Evolutionary conservation across 2,329 filamentous ascomycete genomes (phyloP).

Genomic region (Botrytis sinoallii): DNA sequence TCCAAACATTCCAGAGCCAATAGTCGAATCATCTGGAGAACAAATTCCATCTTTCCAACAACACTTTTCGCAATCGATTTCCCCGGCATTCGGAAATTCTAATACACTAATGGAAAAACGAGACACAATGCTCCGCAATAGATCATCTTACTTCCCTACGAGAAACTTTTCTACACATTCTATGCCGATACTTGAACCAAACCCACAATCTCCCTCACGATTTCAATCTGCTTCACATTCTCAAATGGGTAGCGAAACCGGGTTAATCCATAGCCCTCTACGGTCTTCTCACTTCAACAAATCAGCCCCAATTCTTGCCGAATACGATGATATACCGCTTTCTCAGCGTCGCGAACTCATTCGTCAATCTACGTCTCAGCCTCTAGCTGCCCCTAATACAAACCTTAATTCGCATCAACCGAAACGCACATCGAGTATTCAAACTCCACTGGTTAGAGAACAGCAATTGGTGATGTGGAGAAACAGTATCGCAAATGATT

Average conservation of each 20-base stretch:
- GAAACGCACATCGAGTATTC: slow-evolving; percentile 45
- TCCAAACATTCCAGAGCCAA: slow-evolving; percentile 36
- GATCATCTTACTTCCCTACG: slow-evolving; percentile 24
- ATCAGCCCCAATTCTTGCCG: slow-evolving; percentile 38
- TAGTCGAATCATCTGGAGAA: slow-evolving; percentile 39
- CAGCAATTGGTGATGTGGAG: slow-evolving; percentile 65
- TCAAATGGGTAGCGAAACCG: slow-evolving; percentile 41
- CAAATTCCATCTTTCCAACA: slow-evolving; percentile 28
- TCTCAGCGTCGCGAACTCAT: slow-evolving; percentile 64
- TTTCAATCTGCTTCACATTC: not conserved
- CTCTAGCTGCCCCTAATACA: slow-evolving; percentile 27
- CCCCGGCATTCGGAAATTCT: slow-evolving; percentile 32
- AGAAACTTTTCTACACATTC: slow-evolving; percentile 14
- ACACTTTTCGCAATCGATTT: not conserved
- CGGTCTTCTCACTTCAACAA: not conserved
- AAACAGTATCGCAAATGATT: slow-evolving; percentile 60
- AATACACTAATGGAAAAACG: slow-evolving; percentile 54
- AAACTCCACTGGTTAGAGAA: slow-evolving; percentile 48
- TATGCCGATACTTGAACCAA: slow-evolving; percentile 23
- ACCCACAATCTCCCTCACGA: slow-evolving; percentile 22
- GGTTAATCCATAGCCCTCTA: slow-evolving; percentile 38
- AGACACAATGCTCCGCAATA: slow-evolving; percentile 46
- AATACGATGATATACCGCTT: slow-evolving; percentile 67
- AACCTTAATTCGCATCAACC: slow-evolving; percentile 55
- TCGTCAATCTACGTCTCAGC: slow-evolving; percentile 37